These are phyloP conservation scores for Rusavskia elegans DNA, from an alignment of 495 filamentous ascomycete species.

Conservation along the genomic window DNA sequence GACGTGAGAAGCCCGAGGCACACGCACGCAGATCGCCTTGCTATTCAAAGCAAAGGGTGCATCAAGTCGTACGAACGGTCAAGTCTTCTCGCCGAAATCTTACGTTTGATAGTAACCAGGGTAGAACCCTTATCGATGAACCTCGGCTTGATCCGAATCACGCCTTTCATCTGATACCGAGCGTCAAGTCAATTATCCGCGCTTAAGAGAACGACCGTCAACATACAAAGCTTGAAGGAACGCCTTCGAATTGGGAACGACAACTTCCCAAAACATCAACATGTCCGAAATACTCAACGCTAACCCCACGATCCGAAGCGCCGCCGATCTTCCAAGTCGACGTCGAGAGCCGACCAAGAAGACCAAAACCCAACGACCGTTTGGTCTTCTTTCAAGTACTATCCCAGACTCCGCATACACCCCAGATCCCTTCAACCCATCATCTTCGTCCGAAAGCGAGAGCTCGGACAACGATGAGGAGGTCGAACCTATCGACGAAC, in stretches of 20 bases:
- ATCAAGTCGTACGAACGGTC: too few relatives aligned
- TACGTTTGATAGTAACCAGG: too few relatives aligned
- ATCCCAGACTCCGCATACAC: conserved; percentile 30
- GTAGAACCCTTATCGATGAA: background rate
- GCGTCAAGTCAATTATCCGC: background rate
- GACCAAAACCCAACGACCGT: conserved; percentile 23
- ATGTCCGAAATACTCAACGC: conserved; percentile 60
- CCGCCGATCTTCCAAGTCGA: conserved; percentile 78
- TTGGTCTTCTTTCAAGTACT: conserved; percentile 29
- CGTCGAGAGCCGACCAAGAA: conserved; percentile 29
- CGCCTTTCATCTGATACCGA: background rate
- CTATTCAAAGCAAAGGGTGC: too few relatives aligned
- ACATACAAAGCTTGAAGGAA: background rate
- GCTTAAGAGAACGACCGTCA: background rate
- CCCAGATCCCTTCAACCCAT: conserved; percentile 35
- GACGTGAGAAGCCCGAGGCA: too few relatives aligned
- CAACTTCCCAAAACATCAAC: background rate
- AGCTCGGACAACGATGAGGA: conserved; percentile 45
- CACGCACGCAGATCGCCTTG: too few relatives aligned
- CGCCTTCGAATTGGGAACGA: background rate
- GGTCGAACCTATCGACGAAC: conserved; percentile 76
- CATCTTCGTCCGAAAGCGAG: conserved; percentile 16
- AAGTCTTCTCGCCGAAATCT: too few relatives aligned
- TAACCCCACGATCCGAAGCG: conserved; percentile 85
- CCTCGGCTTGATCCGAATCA: background rate